Evolutionary conservation across 495 filamentous ascomycete genomes (phyloP), one percentile per base, ranked within the genome.

Genomic region (Tuber brumale): DNA sequence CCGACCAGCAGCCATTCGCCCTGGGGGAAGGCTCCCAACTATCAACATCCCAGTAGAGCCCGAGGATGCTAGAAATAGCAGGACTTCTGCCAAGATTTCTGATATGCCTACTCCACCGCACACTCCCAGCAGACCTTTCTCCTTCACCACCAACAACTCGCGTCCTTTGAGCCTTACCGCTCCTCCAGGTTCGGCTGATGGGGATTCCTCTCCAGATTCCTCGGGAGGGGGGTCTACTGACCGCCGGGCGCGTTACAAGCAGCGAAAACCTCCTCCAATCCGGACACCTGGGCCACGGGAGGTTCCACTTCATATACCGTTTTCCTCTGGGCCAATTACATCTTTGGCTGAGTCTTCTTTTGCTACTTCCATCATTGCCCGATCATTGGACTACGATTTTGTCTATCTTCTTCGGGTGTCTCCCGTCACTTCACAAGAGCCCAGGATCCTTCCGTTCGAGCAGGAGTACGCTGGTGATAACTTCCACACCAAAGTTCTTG

Each of bases 281-380:
- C 70, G 31, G 37, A 35, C 76, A 0, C 78, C 78, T 70, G 71
- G 73, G 0, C 66, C 78, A 66, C 78, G 76, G 14, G 76, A 80
- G 46, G 76, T 73, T 35, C 72, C 77, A n/a, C 70, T 79, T 41
- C 77, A 79, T 45, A 73, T 77, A 35, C 76, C 79, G 21, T 72
- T 78, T 46, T 77, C 81, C 2, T 71, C 81, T 12, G 80, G 80
- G 9, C 76, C 76, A 48, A 82, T 82, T 57, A 83, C 81, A 39
- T 77, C 73, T 8, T 79, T 81, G 75, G 80, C 76, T 16, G 83
- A 84, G 45, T 80, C 83, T 51, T 77, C 75, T 23, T 84, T 82
- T 44, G 82, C 83, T 14, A 82, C 82, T 69, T 84, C 83, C 18
- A 82, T 84, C 43, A 84, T 84, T 69, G 83, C 83, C 45, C 81